Conservation (phyloP, 768 basidiomycete genomes). For the Lactarius hatsudake region DNA sequence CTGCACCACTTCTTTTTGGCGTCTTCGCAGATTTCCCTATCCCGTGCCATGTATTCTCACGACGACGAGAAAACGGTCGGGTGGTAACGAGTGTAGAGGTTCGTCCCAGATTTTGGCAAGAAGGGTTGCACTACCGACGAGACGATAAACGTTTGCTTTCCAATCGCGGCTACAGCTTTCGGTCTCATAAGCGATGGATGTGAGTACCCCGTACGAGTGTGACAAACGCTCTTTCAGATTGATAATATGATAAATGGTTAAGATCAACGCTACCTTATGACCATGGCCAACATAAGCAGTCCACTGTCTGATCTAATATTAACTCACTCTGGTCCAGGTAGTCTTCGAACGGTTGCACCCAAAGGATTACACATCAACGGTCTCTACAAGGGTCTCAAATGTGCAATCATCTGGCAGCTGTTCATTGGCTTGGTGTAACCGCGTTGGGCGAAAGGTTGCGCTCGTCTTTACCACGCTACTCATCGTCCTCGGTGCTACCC, state of each 20-base stretch:
- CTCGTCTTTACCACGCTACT: conserved; percentile 63
- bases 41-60: background rate
- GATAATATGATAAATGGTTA: conserved; percentile 1
- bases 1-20: conserved; percentile 1
- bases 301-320: conserved; percentile 9
- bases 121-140: conserved; percentile 32
- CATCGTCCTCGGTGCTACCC: conserved; percentile 65
- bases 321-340: conserved; percentile 41
- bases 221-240: conserved; percentile 12
- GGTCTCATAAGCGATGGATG: conserved; percentile 66
- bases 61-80: conserved; percentile 5
- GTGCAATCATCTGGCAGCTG: conserved; percentile 61
- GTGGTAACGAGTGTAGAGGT: background rate
- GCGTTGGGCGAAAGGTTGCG: conserved; percentile 67
- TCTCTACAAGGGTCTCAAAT: conserved; percentile 70
- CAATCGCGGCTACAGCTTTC: conserved; percentile 62
- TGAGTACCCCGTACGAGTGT: conserved; percentile 30
- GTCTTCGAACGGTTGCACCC: conserved; percentile 64
- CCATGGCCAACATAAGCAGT: conserved; percentile 55
- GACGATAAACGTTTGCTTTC: conserved; percentile 54
- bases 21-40: background rate
- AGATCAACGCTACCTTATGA: conserved; percentile 73
- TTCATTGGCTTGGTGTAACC: conserved; percentile 65
- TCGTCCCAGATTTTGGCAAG: conserved; percentile 13
- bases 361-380: conserved; percentile 52